Conservation (phyloP, 257 asterid species). For the Osmanthus fragrans region DNA sequence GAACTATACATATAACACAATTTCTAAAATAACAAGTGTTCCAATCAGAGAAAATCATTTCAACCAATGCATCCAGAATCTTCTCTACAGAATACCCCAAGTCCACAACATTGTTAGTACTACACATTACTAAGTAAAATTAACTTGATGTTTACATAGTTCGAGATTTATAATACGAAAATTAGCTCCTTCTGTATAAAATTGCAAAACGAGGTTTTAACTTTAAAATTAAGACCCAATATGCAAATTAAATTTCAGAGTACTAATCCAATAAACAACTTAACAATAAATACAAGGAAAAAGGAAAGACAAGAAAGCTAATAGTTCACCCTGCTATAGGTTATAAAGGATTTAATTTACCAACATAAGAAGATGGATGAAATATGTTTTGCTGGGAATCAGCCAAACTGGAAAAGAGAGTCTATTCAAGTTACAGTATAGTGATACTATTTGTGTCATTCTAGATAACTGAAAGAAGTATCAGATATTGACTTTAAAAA, state of each 20-base stretch:
- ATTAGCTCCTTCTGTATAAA: neutral
- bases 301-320: neutral
- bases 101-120: neutral
- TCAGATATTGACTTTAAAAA: neutral
- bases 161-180: neutral
- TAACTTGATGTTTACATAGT: neutral
- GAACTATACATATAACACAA: neutral
- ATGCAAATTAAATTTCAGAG: neutral
- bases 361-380: neutral
- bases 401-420: neutral
- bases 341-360: neutral
- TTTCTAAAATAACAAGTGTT: neutral
- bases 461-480: no score
- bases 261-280: neutral
- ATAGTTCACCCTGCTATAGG: neutral
- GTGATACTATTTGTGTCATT: neutral
- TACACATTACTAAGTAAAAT: slow-evolving; percentile 3
- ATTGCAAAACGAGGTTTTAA: neutral
- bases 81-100: neutral
- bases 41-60: neutral
- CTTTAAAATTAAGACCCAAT: neutral
- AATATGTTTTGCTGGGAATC: no score
- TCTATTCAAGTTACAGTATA: no score
- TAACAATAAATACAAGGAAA: neutral
- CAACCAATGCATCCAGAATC: neutral